A percentile compares a stretch with the other conserved stretches of the same genome.
Evolutionary conservation across 2,329 filamentous ascomycete species (phyloP).

Genomic region (Scedosporium minutisporum): DNA sequence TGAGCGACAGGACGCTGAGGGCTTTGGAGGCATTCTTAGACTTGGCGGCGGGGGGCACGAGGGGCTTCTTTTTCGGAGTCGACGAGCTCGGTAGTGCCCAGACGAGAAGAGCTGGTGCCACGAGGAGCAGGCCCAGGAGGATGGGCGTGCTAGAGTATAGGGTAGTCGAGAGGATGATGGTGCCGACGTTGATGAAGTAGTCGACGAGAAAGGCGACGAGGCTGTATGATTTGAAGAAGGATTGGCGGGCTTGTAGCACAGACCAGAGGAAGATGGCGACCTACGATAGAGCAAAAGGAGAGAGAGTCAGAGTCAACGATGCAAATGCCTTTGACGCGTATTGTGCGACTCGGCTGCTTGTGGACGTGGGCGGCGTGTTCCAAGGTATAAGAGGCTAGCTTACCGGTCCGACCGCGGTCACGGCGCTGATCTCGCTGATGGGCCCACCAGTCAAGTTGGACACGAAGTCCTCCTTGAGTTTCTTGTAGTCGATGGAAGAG

Average conservation of each 20-base stretch:
- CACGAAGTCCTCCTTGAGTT: conserved; percentile 89
- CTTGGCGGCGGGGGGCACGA: conserved; percentile 33
- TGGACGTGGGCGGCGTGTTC: not conserved
- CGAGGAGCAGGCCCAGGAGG: conserved; percentile 63
- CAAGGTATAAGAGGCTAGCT: conserved; percentile 10
- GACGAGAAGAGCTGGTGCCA: conserved; percentile 56
- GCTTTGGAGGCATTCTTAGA: conserved; percentile 15
- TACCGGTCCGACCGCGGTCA: conserved; percentile 80
- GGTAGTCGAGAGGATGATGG: conserved; percentile 75
- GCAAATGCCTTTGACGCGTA: conserved; percentile 9
- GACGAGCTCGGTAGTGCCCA: conserved; percentile 36
- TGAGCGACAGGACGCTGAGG: conserved; percentile 54
- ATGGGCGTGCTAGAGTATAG: conserved; percentile 69
- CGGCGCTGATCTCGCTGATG: conserved; percentile 75
- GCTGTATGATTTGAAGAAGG: conserved; percentile 72
- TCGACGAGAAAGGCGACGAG: conserved; percentile 62
- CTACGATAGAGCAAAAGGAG: conserved; percentile 34
- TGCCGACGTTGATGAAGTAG: conserved; percentile 77
- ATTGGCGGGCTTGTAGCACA: conserved; percentile 70
- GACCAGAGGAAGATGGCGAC: conserved; percentile 80
- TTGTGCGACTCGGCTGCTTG: not conserved
- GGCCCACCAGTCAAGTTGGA: conserved; percentile 79
- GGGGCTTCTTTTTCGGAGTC: conserved; percentile 35
- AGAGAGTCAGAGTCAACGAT: conserved; percentile 8
- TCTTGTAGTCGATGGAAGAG: conserved; percentile 60